phyloP scores from a whole-genome alignment of 495 filamentous ascomycete genomes.

The Parachaetomium inaequale region DNA sequence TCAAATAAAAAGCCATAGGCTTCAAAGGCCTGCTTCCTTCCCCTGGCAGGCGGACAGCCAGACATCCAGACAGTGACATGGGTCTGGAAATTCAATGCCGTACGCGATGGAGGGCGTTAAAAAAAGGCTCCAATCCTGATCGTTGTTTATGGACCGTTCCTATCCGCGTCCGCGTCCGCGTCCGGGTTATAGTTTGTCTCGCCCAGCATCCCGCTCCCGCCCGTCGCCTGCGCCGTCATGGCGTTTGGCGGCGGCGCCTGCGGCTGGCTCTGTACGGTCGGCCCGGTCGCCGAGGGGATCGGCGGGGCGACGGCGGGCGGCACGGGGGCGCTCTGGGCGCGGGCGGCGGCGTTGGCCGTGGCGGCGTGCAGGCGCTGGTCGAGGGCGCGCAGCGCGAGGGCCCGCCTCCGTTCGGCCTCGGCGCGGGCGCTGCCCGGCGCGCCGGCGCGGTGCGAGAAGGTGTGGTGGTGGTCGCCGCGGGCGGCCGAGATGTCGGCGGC shows the following conservation, averaged over 20 bases:
- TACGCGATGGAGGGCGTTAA: neutral
- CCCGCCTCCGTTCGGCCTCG: conserved; percentile 86
- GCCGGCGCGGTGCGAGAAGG: conserved; percentile 51
- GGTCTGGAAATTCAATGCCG: neutral
- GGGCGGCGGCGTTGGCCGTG: conserved; percentile 48
- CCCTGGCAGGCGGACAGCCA: neutral
- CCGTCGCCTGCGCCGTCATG: conserved; percentile 32
- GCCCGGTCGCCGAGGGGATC: conserved; percentile 39
- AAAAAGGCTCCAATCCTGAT: neutral
- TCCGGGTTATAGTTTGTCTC: conserved; percentile 69
- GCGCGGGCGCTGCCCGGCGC: conserved; percentile 71
- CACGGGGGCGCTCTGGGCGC: conserved; percentile 38
- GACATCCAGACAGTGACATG: neutral
- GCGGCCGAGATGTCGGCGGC: conserved; percentile 77
- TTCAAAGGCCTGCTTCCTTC: neutral
- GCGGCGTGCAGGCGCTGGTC: conserved; percentile 89
- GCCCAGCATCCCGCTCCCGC: conserved; percentile 50
- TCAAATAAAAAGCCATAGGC: neutral
- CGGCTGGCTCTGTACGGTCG: conserved; percentile 49
- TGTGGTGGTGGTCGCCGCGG: conserved; percentile 41
- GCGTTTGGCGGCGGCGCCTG: conserved; percentile 47
- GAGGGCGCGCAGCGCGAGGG: conserved; percentile 82
- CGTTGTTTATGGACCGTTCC: conserved; percentile 11
- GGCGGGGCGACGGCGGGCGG: conserved; percentile 38
- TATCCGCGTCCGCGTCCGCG: conserved; percentile 57